These are phyloP conservation scores for Ilex asprella DNA, from an alignment of 257 asterid species.

Conservation along the genomic window DNA sequence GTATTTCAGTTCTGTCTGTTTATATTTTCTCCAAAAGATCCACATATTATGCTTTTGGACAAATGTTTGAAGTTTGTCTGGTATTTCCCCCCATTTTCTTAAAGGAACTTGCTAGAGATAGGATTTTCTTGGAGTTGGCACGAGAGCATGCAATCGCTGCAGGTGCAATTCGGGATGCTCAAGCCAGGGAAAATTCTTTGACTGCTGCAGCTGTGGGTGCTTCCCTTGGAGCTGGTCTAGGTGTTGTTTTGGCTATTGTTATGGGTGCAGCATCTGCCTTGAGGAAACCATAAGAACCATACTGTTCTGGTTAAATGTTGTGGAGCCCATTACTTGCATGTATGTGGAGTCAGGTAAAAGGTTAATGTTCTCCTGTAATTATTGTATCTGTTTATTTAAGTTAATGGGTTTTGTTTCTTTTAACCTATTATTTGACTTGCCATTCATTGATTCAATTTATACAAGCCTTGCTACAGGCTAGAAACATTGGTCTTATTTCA, in stretches of 20 bases:
- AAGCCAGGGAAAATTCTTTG: constrained; percentile 46
- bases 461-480: neutral
- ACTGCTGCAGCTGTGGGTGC: constrained; percentile 90
- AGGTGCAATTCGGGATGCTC: constrained; percentile 39
- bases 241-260: constrained; percentile 81
- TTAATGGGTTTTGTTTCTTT: neutral
- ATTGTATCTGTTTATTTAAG: neutral
- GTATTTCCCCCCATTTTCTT: neutral
- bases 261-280: constrained; percentile 97
- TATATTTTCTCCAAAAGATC: neutral
- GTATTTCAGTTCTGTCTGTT: neutral
- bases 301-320: neutral
- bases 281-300: constrained; percentile 69
- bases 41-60: neutral
- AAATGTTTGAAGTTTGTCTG: neutral
- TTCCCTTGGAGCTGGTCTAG: constrained; percentile 94
- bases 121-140: constrained; percentile 67
- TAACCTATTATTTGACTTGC: neutral
- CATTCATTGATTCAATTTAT: neutral
- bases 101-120: constrained; percentile 82
- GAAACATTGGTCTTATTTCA: no score
- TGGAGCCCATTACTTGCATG: constrained; percentile 1
- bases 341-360: constrained; percentile 11
- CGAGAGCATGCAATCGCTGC: constrained; percentile 62
- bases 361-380: neutral